A percentile compares a stretch with the other conserved stretches of the same genome.
Evolutionary conservation across 495 filamentous ascomycete species (phyloP).

Genomic region (Aspergillus asperescens): DNA sequence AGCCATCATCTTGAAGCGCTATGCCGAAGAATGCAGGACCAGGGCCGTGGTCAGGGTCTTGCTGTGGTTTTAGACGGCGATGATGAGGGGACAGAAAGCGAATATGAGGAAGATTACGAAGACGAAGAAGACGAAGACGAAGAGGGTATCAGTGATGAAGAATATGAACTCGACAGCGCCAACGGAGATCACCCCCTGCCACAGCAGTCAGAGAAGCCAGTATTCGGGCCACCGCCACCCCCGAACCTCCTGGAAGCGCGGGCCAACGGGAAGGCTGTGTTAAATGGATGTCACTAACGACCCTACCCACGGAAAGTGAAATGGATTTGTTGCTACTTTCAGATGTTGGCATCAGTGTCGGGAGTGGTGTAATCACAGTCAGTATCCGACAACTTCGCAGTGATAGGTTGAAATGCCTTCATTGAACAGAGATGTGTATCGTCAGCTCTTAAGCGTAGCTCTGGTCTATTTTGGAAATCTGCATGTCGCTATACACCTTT

Average conservation of each 20-base stretch:
- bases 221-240: constrained; percentile 53
- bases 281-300: constrained; percentile 44
- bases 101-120: constrained; percentile 66
- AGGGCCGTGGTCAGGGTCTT: constrained; percentile 65
- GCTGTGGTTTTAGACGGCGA: constrained; percentile 60
- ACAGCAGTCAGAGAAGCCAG: constrained; percentile 44
- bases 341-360: not conserved
- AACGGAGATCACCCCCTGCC: constrained; percentile 26
- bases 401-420: not conserved
- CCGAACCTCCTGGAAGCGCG: constrained; percentile 45
- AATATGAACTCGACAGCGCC: constrained; percentile 60
- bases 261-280: constrained; percentile 38
- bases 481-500: constrained; percentile 4
- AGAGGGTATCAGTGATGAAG: constrained; percentile 57
- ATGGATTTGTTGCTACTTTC: not conserved
- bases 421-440: not conserved
- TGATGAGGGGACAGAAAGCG: constrained; percentile 64
- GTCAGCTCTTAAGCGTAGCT: constrained; percentile 3
- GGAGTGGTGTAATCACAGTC: not conserved
- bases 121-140: constrained; percentile 76
- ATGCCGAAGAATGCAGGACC: constrained; percentile 89
- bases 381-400: not conserved
- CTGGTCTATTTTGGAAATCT: constrained; percentile 11
- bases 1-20: constrained; percentile 88
- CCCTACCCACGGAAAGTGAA: not conserved